Evolutionary conservation across 768 basidiomycete species (phyloP).

Genomic region (Kondoa malvinella): DNA sequence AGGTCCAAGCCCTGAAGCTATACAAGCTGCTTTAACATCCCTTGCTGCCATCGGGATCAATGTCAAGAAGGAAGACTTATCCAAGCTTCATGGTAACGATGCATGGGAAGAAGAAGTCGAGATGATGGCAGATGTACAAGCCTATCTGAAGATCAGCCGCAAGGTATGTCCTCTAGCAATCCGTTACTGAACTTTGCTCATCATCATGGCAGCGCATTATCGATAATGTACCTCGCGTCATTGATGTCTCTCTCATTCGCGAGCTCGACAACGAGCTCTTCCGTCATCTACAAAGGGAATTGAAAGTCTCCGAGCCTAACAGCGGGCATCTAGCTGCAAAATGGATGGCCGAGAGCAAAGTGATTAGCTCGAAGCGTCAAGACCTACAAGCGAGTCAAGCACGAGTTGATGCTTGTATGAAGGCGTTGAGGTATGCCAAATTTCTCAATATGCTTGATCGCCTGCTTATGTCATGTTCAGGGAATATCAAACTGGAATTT

Average conservation of each 20-base stretch:
- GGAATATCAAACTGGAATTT: not conserved
- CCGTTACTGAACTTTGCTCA: not conserved
- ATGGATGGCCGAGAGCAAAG: not conserved
- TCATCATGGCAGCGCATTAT: not conserved
- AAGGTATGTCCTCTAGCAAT: not conserved
- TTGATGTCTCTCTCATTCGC: not conserved
- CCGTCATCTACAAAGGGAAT: not conserved
- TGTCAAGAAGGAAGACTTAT: not conserved
- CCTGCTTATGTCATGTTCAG: not conserved
- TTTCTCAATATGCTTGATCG: not conserved
- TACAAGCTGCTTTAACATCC: not conserved
- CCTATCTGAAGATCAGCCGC: not conserved
- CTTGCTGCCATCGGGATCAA: not conserved
- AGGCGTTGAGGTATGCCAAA: not conserved
- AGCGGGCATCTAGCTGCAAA: not conserved
- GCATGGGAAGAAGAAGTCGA: not conserved
- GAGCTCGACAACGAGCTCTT: not conserved
- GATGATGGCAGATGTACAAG: not conserved
- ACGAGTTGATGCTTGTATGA: not conserved
- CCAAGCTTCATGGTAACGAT: not conserved
- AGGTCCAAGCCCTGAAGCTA: too few species aligned
- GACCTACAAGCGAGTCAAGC: not conserved
- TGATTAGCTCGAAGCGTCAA: not conserved
- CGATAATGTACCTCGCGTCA: not conserved
- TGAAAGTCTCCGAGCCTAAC: not conserved